Percentiles rank a stretch among this genome's conserved stretches.
phyloP scores from a whole-genome alignment of 1,284 basidiomycete genomes.

The Mixia osmundae region DNA sequence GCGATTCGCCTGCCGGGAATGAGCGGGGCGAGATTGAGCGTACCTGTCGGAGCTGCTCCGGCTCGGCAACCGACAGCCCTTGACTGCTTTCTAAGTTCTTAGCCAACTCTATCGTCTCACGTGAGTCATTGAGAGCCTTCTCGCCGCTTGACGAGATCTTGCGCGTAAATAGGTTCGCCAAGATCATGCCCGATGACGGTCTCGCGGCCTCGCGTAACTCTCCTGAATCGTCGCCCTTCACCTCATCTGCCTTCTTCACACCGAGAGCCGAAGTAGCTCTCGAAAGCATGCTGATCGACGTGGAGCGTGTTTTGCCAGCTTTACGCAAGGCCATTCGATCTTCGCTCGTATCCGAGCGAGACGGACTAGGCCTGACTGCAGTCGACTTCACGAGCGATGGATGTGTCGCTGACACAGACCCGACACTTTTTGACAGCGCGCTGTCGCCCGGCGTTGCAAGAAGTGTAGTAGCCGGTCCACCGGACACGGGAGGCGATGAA shows the following conservation, averaged over 20 bases:
- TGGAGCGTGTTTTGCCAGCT: constrained; percentile 25
- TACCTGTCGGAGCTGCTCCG: too few species aligned
- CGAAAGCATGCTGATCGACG: constrained; percentile 79
- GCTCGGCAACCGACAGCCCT: too few species aligned
- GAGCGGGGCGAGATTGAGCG: too few species aligned
- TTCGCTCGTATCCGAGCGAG: neutral
- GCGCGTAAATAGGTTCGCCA: constrained; percentile 4
- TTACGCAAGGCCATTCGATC: too few species aligned
- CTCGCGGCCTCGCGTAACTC: constrained; percentile 1
- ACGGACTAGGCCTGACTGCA: neutral
- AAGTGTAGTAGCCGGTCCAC: neutral
- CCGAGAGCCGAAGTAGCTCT: constrained; percentile 63
- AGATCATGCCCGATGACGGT: constrained; percentile 3
- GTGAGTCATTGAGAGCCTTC: neutral
- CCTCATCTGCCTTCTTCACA: constrained; percentile 26
- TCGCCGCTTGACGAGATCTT: constrained; percentile 6
- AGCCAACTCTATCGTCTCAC: too few species aligned
- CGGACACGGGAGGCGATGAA: neutral
- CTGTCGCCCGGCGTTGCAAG: too few species aligned
- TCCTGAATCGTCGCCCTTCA: neutral
- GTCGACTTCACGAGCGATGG: neutral
- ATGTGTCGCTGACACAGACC: too few species aligned
- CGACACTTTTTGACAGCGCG: too few species aligned
- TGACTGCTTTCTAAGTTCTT: too few species aligned
- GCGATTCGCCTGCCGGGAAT: too few species aligned